These are phyloP conservation scores for Candida loeiensis DNA, from an alignment of 805 yeast species.

Conservation along the genomic window DNA sequence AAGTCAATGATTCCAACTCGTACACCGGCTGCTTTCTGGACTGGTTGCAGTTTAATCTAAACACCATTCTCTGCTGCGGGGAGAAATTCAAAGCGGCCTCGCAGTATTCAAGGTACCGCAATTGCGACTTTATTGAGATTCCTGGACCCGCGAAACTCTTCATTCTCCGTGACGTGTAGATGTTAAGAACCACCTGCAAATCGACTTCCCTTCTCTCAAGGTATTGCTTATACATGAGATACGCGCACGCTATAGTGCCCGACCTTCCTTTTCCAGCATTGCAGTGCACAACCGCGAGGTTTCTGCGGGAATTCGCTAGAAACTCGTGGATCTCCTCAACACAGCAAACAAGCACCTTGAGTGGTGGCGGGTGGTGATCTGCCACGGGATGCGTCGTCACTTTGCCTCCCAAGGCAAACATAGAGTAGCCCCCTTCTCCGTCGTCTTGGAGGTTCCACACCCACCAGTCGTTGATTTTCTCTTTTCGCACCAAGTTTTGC, in stretches of 20 bases:
- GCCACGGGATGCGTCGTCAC: conserved; percentile 55
- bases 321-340: conserved; percentile 45
- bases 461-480: conserved; percentile 50
- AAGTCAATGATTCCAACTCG: not conserved
- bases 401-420: conserved; percentile 32
- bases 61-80: not conserved
- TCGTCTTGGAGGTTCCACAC: conserved; percentile 64
- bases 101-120: conserved; percentile 62
- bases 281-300: conserved; percentile 72
- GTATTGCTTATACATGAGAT: conserved; percentile 47
- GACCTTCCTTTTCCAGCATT: conserved; percentile 91
- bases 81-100: conserved; percentile 8
- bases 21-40: not conserved
- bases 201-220: conserved; percentile 11
- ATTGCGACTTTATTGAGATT: conserved; percentile 68
- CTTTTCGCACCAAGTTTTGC: conserved; percentile 39
- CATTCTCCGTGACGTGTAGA: conserved; percentile 60
- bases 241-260: conserved; percentile 72
- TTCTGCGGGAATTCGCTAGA: conserved; percentile 18
- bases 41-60: not conserved
- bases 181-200: conserved; percentile 44
- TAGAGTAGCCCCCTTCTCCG: conserved; percentile 44
- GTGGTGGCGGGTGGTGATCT: conserved; percentile 77
- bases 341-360: conserved; percentile 44
- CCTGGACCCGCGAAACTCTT: conserved; percentile 56